Conservation (phyloP, 2,329 filamentous ascomycete genomes). For the Blastomyces gilchristii region DNA sequence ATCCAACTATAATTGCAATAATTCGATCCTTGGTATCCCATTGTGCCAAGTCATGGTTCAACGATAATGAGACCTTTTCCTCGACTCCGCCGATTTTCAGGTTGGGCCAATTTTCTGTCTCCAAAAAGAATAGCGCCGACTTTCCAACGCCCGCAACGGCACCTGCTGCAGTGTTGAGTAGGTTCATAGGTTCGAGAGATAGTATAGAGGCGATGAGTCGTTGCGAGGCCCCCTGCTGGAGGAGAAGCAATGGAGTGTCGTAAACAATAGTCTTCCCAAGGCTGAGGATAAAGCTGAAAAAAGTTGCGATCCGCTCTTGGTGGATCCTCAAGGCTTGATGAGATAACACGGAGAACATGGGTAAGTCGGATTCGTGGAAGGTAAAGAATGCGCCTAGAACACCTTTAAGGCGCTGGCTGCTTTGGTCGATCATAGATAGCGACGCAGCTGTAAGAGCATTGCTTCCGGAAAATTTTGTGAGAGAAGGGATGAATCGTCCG, state of each 20-base stretch:
- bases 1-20: conserved; percentile 72
- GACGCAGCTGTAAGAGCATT: conserved; percentile 33
- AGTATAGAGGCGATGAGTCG: not conserved
- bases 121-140: conserved; percentile 18
- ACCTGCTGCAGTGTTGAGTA: not conserved
- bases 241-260: conserved; percentile 27
- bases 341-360: conserved; percentile 65
- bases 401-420: conserved; percentile 30
- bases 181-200: conserved; percentile 1
- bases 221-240: conserved; percentile 7
- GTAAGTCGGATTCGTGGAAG: conserved; percentile 51
- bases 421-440: conserved; percentile 34
- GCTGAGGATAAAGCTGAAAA: conserved; percentile 34
- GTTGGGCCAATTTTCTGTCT: conserved; percentile 23
- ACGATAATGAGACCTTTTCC: conserved; percentile 18
- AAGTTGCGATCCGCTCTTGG: conserved; percentile 42
- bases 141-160: conserved; percentile 17
- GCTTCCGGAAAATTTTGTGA: conserved; percentile 27
- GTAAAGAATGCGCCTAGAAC: conserved; percentile 31
- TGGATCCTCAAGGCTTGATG: conserved; percentile 57
- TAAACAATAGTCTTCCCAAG: conserved; percentile 35
- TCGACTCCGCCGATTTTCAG: conserved; percentile 17
- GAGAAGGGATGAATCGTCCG: conserved; percentile 25
- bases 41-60: conserved; percentile 52
- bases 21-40: conserved; percentile 60